Evolutionary conservation across 1,284 basidiomycete genomes (phyloP), one percentile per base, ranked within the genome.

Genomic region (Hypsizygus ulmarius): DNA sequence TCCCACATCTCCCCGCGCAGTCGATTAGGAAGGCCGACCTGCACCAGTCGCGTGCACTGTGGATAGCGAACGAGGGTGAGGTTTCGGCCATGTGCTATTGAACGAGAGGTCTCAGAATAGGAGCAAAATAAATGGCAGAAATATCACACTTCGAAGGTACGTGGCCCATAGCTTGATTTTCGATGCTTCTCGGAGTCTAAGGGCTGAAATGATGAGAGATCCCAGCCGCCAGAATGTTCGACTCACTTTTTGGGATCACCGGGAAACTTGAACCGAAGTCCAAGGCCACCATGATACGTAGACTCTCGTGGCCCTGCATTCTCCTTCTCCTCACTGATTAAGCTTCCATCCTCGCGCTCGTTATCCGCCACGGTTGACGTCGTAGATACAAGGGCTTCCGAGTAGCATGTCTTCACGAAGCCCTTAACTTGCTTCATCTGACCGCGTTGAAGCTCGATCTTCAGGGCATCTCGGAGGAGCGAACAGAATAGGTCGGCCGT

Each of bases 1-100:
- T 99, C 97, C 97, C 97, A 99, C 69, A 99, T 88, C 67, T 99
- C 97, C 11, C 97, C 97, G 32, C 97, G 84, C 8, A 99, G 78
- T 16, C 93, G 79, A 61, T 97, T 97, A 0, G 97, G 97, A 6
- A 99, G 76, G 45, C 97, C 97, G 47, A 99, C 97, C 71, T 98
- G 97, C 1, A 99, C 87, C 12, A 99, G 81, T 15, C 97, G 86
- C 33, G 95, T 96, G 65, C 94, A 96, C 65, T 97, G 91, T 0
- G 97, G 97, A 66, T 98, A 99, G 36, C 96, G 87, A 29, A 99
- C 75, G n/a, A 98, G 79, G 25, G 91, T 88, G 9, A 96, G 75
- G 61, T 93, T 93, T 28, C 93, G 88, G 14, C 93, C 93, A 59
- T 95, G 93, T 9, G 78, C 87, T 88, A 52, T 1, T 19, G 36